These are phyloP conservation scores for Blumeriella jaapii DNA, from an alignment of 2,329 filamentous ascomycete species.

Conservation along the genomic window DNA sequence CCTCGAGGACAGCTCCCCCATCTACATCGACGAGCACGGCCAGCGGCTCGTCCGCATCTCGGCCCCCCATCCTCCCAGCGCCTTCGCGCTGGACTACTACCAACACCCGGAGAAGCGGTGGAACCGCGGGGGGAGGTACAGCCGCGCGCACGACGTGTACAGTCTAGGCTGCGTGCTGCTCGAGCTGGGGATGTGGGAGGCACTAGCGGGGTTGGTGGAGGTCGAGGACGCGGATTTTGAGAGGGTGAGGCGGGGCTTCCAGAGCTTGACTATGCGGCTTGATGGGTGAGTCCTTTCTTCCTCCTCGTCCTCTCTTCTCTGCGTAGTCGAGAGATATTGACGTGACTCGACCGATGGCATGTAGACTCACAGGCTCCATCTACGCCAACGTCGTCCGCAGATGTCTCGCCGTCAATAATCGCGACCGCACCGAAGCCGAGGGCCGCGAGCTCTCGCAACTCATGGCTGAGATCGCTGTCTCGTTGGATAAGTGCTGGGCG, in stretches of 20 bases:
- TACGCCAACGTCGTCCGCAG: conserved; percentile 19
- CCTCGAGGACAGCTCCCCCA: conserved; percentile 25
- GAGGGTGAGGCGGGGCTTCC: conserved; percentile 16
- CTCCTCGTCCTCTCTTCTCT: neutral
- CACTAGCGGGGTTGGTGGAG: conserved; percentile 26
- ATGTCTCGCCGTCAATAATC: conserved; percentile 15
- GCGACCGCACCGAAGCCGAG: conserved; percentile 15
- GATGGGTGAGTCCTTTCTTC: conserved; percentile 16
- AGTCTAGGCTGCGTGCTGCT: conserved; percentile 39
- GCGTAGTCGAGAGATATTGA: neutral
- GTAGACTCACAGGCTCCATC: conserved; percentile 18
- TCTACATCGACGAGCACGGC: conserved; percentile 8
- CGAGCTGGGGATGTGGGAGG: conserved; percentile 39
- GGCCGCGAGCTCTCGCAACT: conserved; percentile 15
- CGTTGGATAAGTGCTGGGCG: conserved; percentile 16
- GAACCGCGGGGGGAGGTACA: conserved; percentile 23
- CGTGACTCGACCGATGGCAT: neutral
- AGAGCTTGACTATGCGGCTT: conserved; percentile 16
- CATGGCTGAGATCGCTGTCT: conserved; percentile 14
- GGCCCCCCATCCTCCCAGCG: neutral
- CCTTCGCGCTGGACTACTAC: conserved; percentile 17
- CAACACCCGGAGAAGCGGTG: conserved; percentile 21
- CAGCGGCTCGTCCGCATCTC: conserved; percentile 6
- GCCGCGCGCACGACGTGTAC: conserved; percentile 32
- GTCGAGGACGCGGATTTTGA: conserved; percentile 18